Evolutionary conservation across 768 basidiomycete species (phyloP), one percentile per base, ranked within the genome.

Genomic region (Tremella mesenterica): DNA sequence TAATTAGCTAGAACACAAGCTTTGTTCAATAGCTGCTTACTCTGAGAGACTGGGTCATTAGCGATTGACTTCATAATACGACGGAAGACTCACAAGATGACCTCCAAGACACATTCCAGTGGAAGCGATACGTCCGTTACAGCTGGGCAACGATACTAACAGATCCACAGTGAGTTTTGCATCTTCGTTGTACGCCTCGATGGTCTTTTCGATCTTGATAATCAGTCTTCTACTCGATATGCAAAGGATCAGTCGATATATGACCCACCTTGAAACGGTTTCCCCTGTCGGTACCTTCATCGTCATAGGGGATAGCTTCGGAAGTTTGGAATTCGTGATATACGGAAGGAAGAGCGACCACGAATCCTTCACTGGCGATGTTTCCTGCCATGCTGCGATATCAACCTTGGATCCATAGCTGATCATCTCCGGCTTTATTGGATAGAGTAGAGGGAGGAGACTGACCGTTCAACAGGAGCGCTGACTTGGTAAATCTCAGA

Each of bases 311-410:
- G 57, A 96, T 84, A 0, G 92, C 74, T 28, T 90, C 88, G 0
- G 89, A 85, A 0, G 86, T 85, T 67, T 88, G 81, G 52, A 93
- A 96, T 67, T 96, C 92, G 63, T 97, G 93, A 75, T 86, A 97
- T 12, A 60, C 61, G 16, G 66, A 71, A 9, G 74, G 74, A 6
- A 68, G 64, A 0, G 74, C 75, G 16, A 73, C 70, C 27, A 76
- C 57, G 41, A 60, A 69, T 28, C 69, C 72, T 44, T 72, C 72
- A 1, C 58, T 45, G 5, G 73, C 73, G 52, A 73, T 74, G 23
- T 67, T 67, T 20, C 63, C 48, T 14, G 69, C 70, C 48, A 73
- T 72, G 18, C 67, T 64, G 38, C 50, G 48, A 2, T 56, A 57
- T 16, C 56, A 44, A 4, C 87, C 86, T 44, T 89, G 80, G 60